phyloP scores from a whole-genome alignment of 2,329 filamentous ascomycete genomes.

The Anthostomella pinea region DNA sequence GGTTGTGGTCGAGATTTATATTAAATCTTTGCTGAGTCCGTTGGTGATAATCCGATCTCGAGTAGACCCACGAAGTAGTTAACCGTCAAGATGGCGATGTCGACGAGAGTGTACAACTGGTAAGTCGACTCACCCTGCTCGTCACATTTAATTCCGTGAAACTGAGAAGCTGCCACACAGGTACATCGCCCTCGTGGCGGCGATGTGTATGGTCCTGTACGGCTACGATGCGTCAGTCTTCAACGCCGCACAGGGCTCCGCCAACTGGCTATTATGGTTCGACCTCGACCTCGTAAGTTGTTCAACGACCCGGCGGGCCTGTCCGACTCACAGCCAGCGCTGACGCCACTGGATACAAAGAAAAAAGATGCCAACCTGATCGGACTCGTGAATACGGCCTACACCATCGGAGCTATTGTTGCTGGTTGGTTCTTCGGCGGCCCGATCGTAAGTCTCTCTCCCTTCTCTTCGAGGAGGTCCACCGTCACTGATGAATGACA shows the following conservation, averaged over 20 bases:
- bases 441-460: constrained; percentile 43
- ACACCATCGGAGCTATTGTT: constrained; percentile 68
- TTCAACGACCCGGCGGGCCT: background rate
- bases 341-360: constrained; percentile 13
- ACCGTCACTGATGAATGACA: background rate
- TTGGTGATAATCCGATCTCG: too few relatives aligned
- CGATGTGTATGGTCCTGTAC: constrained; percentile 72
- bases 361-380: constrained; percentile 43
- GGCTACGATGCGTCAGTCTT: constrained; percentile 73
- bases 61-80: too few relatives aligned
- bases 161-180: constrained; percentile 29
- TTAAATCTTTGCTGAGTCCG: too few relatives aligned
- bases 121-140: constrained; percentile 17
- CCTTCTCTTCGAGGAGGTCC: background rate
- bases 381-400: constrained; percentile 62
- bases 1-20: too few relatives aligned
- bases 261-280: constrained; percentile 66
- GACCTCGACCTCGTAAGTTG: constrained; percentile 41
- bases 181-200: constrained; percentile 68
- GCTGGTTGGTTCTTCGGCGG: constrained; percentile 68
- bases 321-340: constrained; percentile 1
- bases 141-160: background rate
- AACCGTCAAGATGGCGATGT: constrained; percentile 34
- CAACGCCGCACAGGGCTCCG: constrained; percentile 67
- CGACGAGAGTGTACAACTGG: constrained; percentile 46